Conservation (phyloP, 1,139 yeast species). For the Yamadazyma blattariae region DNA sequence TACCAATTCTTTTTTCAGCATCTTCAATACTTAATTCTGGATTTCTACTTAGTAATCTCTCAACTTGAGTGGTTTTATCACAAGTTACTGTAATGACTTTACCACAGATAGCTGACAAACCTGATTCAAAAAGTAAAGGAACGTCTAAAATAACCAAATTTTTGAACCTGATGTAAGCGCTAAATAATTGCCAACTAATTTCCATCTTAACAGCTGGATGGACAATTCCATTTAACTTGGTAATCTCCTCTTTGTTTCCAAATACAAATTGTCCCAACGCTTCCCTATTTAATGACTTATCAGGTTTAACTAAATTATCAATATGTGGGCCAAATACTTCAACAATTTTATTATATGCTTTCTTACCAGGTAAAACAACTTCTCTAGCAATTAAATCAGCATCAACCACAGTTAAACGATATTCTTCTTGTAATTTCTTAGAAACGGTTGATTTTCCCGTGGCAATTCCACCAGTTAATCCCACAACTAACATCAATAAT, state of each 20-base stretch:
- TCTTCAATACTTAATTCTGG: constrained; percentile 64
- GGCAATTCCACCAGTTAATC: constrained; percentile 95
- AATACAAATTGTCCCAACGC: constrained; percentile 81
- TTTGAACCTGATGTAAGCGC: constrained; percentile 50
- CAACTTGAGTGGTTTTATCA: constrained; percentile 52
- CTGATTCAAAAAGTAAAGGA: constrained; percentile 83
- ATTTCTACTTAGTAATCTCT: constrained; percentile 65
- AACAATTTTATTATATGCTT: constrained; percentile 67
- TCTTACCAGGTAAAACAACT: constrained; percentile 76
- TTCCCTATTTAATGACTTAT: constrained; percentile 57
- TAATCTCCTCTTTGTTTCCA: constrained; percentile 54
- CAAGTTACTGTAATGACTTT: constrained; percentile 68
- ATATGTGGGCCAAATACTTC: constrained; percentile 54
- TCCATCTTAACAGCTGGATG: constrained; percentile 86
- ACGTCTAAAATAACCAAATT: constrained; percentile 77
- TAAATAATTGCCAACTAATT: constrained; percentile 56
- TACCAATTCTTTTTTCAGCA: constrained; percentile 65
- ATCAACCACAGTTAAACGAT: constrained; percentile 66
- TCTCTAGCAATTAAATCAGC: constrained; percentile 88
- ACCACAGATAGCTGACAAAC: constrained; percentile 71
- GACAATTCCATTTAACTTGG: constrained; percentile 66
- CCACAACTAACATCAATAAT: constrained; percentile 73
- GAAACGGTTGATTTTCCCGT: constrained; percentile 95
- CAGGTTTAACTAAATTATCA: constrained; percentile 49
- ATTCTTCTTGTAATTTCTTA: constrained; percentile 45